Evolutionary conservation across 2,329 filamentous ascomycete species (phyloP).

Genomic region (Trichoderma atrobrunneum): DNA sequence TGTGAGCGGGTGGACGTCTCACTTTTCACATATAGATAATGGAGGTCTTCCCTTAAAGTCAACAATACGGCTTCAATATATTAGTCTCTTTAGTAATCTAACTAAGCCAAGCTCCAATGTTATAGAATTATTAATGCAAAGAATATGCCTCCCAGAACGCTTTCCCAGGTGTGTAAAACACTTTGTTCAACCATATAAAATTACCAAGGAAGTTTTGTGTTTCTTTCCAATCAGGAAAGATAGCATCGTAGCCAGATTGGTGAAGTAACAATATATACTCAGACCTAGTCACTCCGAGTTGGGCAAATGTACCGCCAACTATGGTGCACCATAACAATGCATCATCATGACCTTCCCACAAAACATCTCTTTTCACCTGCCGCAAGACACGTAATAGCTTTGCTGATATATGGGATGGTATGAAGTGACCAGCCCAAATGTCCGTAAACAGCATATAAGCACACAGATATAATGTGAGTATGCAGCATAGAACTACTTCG

Average conservation of each 20-base stretch:
- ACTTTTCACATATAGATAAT: background rate
- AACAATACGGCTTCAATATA: background rate
- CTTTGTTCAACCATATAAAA: background rate
- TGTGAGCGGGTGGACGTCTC: background rate
- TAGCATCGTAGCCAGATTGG: background rate
- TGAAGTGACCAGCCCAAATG: background rate
- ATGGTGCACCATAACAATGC: background rate
- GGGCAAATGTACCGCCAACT: background rate
- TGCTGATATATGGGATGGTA: conserved; percentile 2
- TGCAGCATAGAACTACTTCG: background rate
- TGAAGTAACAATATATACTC: background rate
- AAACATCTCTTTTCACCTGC: background rate
- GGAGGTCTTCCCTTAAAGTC: background rate
- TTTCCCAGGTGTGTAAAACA: background rate
- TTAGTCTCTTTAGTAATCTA: background rate
- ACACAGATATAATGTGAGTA: background rate
- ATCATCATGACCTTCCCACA: background rate
- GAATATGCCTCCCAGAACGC: conserved; percentile 9
- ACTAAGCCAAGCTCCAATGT: background rate
- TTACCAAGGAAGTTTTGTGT: background rate
- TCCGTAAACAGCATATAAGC: background rate
- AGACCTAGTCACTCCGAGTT: background rate
- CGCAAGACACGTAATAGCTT: background rate
- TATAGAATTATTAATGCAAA: background rate
- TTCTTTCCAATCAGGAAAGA: background rate